Evolutionary conservation across 129 eudicot genomes (phyloP), one percentile per base, ranked within the genome.

Genomic region (Centella asiatica): DNA sequence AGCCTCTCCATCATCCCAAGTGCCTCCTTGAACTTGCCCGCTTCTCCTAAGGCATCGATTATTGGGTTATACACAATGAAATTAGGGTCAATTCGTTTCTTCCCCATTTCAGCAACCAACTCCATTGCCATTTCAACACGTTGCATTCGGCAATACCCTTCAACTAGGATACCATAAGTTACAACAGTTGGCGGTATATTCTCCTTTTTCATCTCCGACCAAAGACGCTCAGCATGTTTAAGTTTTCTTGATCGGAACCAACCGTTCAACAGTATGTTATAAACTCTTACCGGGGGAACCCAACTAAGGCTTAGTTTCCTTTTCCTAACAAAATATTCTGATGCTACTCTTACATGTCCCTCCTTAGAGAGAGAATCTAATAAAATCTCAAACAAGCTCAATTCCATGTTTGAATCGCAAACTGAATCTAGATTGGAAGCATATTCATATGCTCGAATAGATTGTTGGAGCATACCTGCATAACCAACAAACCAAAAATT

Each of bases 1-100:
- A 83, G 57, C 37, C 80, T 68, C 31, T 83, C 90, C 74, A 79
- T 57, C 69, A 79, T 62, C 62, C 82, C 85, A 18, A 76, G 39
- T 20, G 85, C 90, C 72, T 83, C 85, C 63, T 76, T 70, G 26
- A 83, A 73, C 71, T 72, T 73, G 15, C 90, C 78, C 13, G 74
- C 82, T 76, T 73, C 80, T 37, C 80, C 82, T 53, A 83, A 55
- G 9, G 85, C 83, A 70, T 83, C 78, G 3, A 83, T 74, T 63
- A 83, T 60, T 2, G 83, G 71, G 46, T 76, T 80, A 66, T 76
- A 83, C 19, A 83, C 80, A 22, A 72, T 69, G 4, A 73, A 70
- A 64, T 79, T 73, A 9, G 83, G 82, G 37, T 67, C 70, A 40
- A 83, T 60, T 36, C 76, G 80, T 23, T 73, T 69, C 36, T 17